Evolutionary conservation across 257 asterid species (phyloP), one percentile per base, ranked within the genome.

Genomic region (Solanum chilense): DNA sequence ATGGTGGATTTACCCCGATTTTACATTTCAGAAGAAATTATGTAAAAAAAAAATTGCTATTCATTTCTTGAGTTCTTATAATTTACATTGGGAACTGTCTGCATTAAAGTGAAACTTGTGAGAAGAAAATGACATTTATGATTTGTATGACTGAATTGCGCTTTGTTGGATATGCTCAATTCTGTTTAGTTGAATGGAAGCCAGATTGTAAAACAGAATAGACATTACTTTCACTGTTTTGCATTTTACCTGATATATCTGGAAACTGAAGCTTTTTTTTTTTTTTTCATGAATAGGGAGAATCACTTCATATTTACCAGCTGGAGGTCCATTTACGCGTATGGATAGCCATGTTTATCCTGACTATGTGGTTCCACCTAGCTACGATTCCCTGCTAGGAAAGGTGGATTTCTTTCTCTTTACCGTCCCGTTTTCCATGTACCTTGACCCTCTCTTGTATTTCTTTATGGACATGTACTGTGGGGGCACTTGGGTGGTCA

Each of bases 301-400:
- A 91, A 93, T 97, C 91, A 97, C 99, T 85, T 49, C 99, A 70
- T 96, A 97, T 90, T 89, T 97, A 92, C 99, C 99, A 70, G 90
- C 99, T 87, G 99, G 99, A 90, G 99, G 99, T 86, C 99, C 99
- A 25, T 97, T 97, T 90, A 98, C 95, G 77, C 93, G 99, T 86
- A 97, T 97, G 99, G 99, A 97, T 90, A 97, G 99, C 95, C 99
- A 97, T 89, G 97, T 97, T 83, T 97, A 97, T 90, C 96, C 98
- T 35, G 99, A 93, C 91, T 97, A 97, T 86, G 99, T 96, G 92
- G 99, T 97, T 88, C 99, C 99, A 85, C 99, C 99, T 47, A 97
- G 98, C 93, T 97, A 97, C 69, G 99, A 97, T 92, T 97, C 99
- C 86, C 93, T 97, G 87, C 97, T 97, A 68, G 99, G 99, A 92